Evolutionary conservation across 305 asterid species (phyloP).

Genomic region (Fraxinus albicans): DNA sequence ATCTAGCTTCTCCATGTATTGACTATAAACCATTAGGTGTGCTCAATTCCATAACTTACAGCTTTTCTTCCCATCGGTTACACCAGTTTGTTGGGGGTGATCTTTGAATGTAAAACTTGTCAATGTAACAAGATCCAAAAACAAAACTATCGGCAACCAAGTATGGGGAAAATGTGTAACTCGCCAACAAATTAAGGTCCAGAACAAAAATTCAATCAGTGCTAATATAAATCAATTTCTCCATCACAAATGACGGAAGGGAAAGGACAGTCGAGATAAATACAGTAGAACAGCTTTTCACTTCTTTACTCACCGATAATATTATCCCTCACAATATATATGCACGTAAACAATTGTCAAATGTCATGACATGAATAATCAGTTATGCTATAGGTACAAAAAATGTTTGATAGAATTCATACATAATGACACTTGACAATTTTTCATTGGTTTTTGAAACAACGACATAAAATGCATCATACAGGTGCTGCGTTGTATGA

Average conservation of each 20-base stretch:
- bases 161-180: not conserved
- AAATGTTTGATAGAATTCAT: too few species aligned
- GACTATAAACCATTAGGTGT: not conserved
- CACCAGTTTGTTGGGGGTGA: too few species aligned
- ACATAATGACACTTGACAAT: too few species aligned
- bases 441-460: too few species aligned
- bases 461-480: too few species aligned
- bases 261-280: not conserved
- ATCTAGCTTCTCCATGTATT: not conserved
- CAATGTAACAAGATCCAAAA: not conserved
- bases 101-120: too few species aligned
- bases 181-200: too few species aligned
- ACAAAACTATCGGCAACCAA: not conserved
- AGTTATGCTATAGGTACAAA: too few species aligned
- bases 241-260: not conserved
- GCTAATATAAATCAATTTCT: not conserved
- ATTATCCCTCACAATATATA: not conserved
- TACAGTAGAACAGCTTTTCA: not conserved
- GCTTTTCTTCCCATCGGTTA: not conserved
- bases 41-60: not conserved
- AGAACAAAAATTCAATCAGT: too few species aligned
- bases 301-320: not conserved
- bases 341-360: not conserved
- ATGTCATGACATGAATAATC: not conserved
- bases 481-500: too few species aligned